phyloP scores from a whole-genome alignment of 345 rosid genomes.

The Gossypium sturtianum region DNA sequence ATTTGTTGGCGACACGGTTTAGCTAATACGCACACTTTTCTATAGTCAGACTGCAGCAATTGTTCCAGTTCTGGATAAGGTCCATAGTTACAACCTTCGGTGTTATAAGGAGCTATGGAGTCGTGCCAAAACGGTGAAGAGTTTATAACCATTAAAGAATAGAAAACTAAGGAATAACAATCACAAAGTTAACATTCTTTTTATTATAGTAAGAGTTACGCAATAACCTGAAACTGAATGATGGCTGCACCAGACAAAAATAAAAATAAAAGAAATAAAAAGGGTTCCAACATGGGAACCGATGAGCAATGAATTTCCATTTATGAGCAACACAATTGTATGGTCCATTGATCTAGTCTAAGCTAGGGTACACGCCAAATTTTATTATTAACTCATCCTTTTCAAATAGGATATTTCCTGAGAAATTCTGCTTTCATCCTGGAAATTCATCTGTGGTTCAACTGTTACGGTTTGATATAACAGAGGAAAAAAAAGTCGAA shows the following conservation, averaged over 20 bases:
- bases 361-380: slow-evolving; percentile 23
- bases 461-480: background rate
- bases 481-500: background rate
- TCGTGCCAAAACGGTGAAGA: too few relatives aligned
- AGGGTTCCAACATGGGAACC: background rate
- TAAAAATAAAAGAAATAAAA: background rate
- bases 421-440: slow-evolving; percentile 20
- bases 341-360: slow-evolving; percentile 1
- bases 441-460: slow-evolving; percentile 13
- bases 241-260: background rate
- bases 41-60: too few relatives aligned
- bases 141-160: too few relatives aligned
- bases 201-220: too few relatives aligned
- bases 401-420: slow-evolving; percentile 19
- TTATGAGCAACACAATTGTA: background rate
- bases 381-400: slow-evolving; percentile 27
- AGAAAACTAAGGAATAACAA: background rate
- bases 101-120: too few relatives aligned
- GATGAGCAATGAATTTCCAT: background rate
- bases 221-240: background rate
- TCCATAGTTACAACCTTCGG: too few relatives aligned
- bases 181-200: background rate
- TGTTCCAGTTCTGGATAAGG: too few relatives aligned
- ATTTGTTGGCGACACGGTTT: too few relatives aligned
- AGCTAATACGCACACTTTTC: too few relatives aligned